Evolutionary conservation across 1,139 yeast species (phyloP), one percentile per base, ranked within the genome.

Genomic region (Candida sanyaensis): DNA sequence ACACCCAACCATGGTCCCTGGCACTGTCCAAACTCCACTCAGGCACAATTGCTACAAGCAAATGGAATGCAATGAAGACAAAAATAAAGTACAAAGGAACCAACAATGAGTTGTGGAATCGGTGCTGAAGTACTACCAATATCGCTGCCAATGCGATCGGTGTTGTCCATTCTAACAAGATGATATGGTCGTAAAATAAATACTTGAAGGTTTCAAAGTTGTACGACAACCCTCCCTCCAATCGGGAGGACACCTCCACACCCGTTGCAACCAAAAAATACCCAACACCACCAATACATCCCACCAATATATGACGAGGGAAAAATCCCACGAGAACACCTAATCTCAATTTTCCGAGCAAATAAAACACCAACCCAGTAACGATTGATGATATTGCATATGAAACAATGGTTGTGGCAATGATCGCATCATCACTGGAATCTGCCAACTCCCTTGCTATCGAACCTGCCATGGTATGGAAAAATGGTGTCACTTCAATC

Each of bases 261-360:
- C 97, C 99, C 0, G 99, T 93, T 1, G 89, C 86, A 2, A 92
- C 72, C 53, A 93, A 75, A 66, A 93, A 93, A 69, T 88, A 92
- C 1, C 99, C 99, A 43, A 93, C 99, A 59, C 99, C 99, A 41
- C 99, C 99, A 59, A 93, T 92, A 65, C 98, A 93, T 1, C 99
- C 99, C 27, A 93, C 96, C 38, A 93, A 76, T 49, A 93, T 93
- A 63, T 93, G 99, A 54, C 98, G 77, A 0, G 99, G 99, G 73
- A 93, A 93, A 64, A 91, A 93, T 0, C 97, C 97, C 11, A 93
- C 97, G 33, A 93, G 70, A 12, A 88, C 80, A 3, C 99, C 99
- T 38, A 93, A 71, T 51, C 76, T 80, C 59, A 88, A 81, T 58
- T 84, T 86, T 6, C 99, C 99, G 41, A 93, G 73, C 2, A 77